phyloP scores from a whole-genome alignment of 2,329 filamentous ascomycete genomes.

The Aspergillus calidoustus region DNA sequence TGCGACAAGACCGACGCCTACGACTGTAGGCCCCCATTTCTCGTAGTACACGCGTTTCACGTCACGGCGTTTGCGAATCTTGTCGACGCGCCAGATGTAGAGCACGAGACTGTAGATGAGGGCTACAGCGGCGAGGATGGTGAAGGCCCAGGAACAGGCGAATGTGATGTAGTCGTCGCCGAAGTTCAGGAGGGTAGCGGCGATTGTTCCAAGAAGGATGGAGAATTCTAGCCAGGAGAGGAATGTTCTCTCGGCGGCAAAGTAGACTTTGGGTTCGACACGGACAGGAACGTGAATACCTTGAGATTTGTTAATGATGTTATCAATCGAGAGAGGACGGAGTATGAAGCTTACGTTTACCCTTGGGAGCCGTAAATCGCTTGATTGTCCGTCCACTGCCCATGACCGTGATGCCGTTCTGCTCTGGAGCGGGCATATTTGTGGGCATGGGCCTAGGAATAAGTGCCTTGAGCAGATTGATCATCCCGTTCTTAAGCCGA shows the following conservation, averaged over 20 bases:
- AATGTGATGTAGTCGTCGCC: constrained; percentile 66
- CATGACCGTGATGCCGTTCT: constrained; percentile 45
- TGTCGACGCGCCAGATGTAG: constrained; percentile 85
- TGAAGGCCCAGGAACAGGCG: constrained; percentile 76
- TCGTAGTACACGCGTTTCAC: constrained; percentile 82
- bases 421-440: constrained; percentile 42
- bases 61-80: constrained; percentile 81
- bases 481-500: constrained; percentile 51
- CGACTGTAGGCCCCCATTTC: constrained; percentile 76
- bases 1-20: constrained; percentile 74
- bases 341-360: constrained; percentile 52
- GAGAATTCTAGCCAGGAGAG: constrained; percentile 97
- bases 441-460: constrained; percentile 58
- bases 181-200: constrained; percentile 83
- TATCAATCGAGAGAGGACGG: neutral
- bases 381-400: constrained; percentile 52
- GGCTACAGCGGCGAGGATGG: constrained; percentile 74
- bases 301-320: constrained; percentile 44
- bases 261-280: constrained; percentile 97
- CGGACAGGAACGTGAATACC: constrained; percentile 95
- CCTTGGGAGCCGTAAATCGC: constrained; percentile 63
- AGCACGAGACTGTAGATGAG: constrained; percentile 83
- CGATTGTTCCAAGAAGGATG: constrained; percentile 89
- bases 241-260: constrained; percentile 94
- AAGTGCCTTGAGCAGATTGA: constrained; percentile 50